Base-by-base conservation (phyloP, 768 basidiomycete genomes). In the Pseudohyphozyma bogoriensis region DNA sequence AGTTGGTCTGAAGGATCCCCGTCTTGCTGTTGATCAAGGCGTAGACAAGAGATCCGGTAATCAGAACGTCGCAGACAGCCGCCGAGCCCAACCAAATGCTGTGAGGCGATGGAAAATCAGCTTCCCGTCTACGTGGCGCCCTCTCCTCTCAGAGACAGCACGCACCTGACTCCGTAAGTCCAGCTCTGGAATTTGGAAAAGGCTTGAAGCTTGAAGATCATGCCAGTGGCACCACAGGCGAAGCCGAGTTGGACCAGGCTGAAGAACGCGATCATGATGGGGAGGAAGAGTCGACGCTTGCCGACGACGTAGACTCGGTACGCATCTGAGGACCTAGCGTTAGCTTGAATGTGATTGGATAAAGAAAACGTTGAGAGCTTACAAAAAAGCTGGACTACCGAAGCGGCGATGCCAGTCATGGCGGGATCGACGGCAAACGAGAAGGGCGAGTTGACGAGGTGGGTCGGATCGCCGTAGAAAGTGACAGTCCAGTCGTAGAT, bases 401-500 rank as follows among this genome's bases (percentile, higher is more conserved):
- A 12, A 2, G 35, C 51, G 24, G 26, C 59, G 32, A 60, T 12
- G 10, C 53, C 54, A 32, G 39, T 51, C 52, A 53, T 51, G 12
- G 33, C 50, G 22, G 50, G 50, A 18, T 53, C 52, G 10, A 53
- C 56, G 7, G 51, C 60, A 31, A 62, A 62, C 2, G 60, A 62
- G 51, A 50, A 62, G 1, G 60, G 60, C 1, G 26, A 29, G 28
- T 12, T 28, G 31, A 29, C 51, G 8, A 62, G 50, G 29, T 52
- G 36, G 1, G 50, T 51, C 6, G 31, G 24, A 8, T 62, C 46
- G 13, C 55, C 60, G 46, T 39, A 62, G 45, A 57, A 35, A 3
- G 26, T 26, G 29, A 62, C 60, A 8, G 51, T 52, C 60, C 60
- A 62, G 36, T 53, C 44, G 42, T 62, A 62, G n/a, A 62, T 42